Base-by-base conservation (phyloP, 352 stramenopile species). In the Globisporangium carolinianum region DNA sequence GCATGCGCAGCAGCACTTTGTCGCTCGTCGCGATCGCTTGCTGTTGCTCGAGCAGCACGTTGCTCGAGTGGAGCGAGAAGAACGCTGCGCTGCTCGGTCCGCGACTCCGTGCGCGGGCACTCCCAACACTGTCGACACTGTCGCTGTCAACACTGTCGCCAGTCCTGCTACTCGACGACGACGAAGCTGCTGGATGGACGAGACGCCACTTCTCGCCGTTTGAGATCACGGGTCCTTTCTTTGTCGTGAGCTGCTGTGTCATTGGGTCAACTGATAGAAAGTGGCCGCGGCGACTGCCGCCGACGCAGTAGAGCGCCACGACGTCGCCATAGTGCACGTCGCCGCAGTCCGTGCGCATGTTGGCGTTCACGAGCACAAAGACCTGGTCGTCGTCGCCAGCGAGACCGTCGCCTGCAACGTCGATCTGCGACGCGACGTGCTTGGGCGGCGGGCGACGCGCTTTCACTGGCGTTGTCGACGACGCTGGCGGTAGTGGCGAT, bases 161-260 rank as follows among this genome's bases (percentile, higher is more conserved):
- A 1, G 51, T 41, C 18, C 18, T 24, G 18, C 18, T 24, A 24
- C 18, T 24, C 18, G 18, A 24, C 18, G 18, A 24, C 18, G 18
- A 24, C 18, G 18, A 24, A 24, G 18, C 18, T 24, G 67, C 63
- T 3, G 79, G 79, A 18, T 90, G 85, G 49, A 88, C 65, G 6
- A 95, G 67, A 14, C 73, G 76, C 76, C 85, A 95, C 46, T 92
- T 95, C 57, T 95, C 85, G 9, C 62, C 73, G 54, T 83, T 89
- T 0, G 79, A 86, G 43, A 95, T 87, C 3, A 89, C 77, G 1
- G 83, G 83, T 0, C 81, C 81, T 49, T 86, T 87, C 62, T 90
- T 91, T 51, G 69, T 80, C 15, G 71, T 83, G 10, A 93, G 39
- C 36, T 73, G 65, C 32, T 87, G 68, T 5, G 75, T 87, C 43